A percentile compares a stretch with the other conserved stretches of the same genome.
phyloP scores from a whole-genome alignment of 176 grass and related monocot species.

The Juncus inflexus region DNA sequence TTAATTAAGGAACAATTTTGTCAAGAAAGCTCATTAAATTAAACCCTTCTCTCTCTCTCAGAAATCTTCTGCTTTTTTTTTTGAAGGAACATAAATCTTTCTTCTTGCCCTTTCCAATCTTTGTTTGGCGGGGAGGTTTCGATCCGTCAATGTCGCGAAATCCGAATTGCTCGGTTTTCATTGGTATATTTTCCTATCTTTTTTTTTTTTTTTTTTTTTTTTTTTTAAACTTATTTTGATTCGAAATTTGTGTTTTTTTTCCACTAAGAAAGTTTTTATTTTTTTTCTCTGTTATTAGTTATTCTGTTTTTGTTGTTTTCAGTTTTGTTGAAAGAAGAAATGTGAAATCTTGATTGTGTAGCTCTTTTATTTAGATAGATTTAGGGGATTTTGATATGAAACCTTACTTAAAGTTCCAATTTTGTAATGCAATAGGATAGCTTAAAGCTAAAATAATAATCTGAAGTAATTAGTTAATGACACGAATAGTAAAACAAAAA shows the following conservation, averaged over 20 bases:
- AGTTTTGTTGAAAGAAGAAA: neutral
- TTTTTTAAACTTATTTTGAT: neutral
- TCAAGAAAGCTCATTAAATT: no score
- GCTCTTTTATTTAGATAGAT: no score
- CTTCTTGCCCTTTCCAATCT: no score
- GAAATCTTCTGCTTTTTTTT: no score
- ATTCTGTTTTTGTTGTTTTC: no score
- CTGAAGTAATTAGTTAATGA: no score
- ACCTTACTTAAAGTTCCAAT: neutral
- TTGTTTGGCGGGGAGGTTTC: no score
- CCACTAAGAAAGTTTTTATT: neutral
- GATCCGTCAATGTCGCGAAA: slow-evolving; percentile 51
- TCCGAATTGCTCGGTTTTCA: slow-evolving; percentile 59
- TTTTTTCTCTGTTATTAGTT: neutral
- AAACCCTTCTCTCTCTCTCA: no score
- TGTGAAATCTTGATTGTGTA: no score
- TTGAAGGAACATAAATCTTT: no score
- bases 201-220: neutral
- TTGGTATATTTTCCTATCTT: slow-evolving; percentile 47
- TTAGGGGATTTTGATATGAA: neutral
- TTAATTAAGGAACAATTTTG: no score
- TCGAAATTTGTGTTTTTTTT: neutral
- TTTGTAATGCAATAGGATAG: neutral
- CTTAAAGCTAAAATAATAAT: neutral
- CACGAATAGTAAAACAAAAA: no score